Percentiles rank a stretch among this genome's conserved stretches.
Evolutionary conservation across 345 rosid genomes (phyloP).

Genomic region (Linum tenue): DNA sequence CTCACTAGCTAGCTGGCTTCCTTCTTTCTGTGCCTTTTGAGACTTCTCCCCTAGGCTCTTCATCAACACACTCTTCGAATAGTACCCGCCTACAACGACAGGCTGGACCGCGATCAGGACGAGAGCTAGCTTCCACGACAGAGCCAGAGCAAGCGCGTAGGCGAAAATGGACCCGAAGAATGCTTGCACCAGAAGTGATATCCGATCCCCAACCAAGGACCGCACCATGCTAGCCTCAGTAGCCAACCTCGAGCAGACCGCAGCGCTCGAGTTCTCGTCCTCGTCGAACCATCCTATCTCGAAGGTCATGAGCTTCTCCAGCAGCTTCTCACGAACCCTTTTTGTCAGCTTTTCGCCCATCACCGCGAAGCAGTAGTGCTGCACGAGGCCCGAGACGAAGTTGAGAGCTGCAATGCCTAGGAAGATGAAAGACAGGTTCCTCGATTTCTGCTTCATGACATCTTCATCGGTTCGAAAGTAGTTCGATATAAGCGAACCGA

Average conservation of each 20-base stretch:
- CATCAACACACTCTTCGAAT: conserved; percentile 20
- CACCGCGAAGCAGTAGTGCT: conserved; percentile 50
- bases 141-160: conserved; percentile 10
- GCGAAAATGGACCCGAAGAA: conserved; percentile 18
- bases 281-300: conserved; percentile 61
- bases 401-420: conserved; percentile 43
- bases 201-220: conserved; percentile 24
- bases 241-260: conserved; percentile 51
- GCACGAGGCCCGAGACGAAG: conserved; percentile 39
- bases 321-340: conserved; percentile 48
- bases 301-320: conserved; percentile 46
- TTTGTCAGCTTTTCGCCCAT: conserved; percentile 65
- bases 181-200: conserved; percentile 25
- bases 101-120: conserved; percentile 23
- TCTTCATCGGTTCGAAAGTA: conserved; percentile 36
- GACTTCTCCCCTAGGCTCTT: conserved; percentile 23
- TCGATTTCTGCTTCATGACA: conserved; percentile 36
- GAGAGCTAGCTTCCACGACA: conserved; percentile 26
- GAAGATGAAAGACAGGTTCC: conserved; percentile 39
- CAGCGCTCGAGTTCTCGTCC: conserved; percentile 60
- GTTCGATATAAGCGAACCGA: conserved; percentile 45
- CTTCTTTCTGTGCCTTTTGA: conserved; percentile 22
- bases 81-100: conserved; percentile 21
- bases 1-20: conserved; percentile 29
- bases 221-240: conserved; percentile 50